Conservation (phyloP, 176 grass and related monocot genomes). For the Triticum turgidum region DNA sequence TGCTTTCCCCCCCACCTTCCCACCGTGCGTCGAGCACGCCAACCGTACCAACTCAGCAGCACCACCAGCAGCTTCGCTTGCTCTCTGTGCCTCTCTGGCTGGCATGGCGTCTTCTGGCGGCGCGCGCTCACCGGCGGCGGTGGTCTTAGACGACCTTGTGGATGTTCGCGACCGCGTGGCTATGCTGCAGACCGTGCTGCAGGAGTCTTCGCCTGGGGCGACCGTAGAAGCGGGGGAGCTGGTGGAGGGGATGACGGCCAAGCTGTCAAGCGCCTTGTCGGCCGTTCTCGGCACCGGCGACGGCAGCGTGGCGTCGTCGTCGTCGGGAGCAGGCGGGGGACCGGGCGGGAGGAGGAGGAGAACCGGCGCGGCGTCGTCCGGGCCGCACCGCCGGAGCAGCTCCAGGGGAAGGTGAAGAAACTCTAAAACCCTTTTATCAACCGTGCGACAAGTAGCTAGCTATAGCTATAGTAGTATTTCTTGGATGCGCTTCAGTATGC, state of each 20-base stretch:
- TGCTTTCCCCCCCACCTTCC: constrained; percentile 41
- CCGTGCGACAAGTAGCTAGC: constrained; percentile 6
- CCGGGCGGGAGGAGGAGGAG: constrained; percentile 8
- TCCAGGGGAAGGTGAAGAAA: constrained; percentile 54
- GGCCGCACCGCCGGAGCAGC: constrained; percentile 30
- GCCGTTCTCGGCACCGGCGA: background rate
- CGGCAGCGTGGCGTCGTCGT: background rate
- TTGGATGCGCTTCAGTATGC: background rate
- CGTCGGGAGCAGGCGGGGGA: background rate
- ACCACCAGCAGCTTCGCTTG: background rate
- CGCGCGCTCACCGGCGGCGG: background rate
- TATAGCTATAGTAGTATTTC: background rate
- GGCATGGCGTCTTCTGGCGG: constrained; percentile 5
- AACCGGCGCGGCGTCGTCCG: background rate
- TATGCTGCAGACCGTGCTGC: constrained; percentile 39
- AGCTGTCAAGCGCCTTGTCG: constrained; percentile 33
- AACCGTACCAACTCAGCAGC: background rate
- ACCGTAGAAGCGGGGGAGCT: background rate
- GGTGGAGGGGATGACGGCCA: constrained; percentile 39
- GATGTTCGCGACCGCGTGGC: constrained; percentile 2
- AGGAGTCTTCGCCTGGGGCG: background rate
- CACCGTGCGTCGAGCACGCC: background rate
- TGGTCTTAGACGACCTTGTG: constrained; percentile 18
- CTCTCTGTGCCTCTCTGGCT: background rate
- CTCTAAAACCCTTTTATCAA: background rate